These are phyloP conservation scores for Pseudogymnoascus sp. DNA, from an alignment of 2,329 filamentous ascomycete genomes.

Conservation along the genomic window DNA sequence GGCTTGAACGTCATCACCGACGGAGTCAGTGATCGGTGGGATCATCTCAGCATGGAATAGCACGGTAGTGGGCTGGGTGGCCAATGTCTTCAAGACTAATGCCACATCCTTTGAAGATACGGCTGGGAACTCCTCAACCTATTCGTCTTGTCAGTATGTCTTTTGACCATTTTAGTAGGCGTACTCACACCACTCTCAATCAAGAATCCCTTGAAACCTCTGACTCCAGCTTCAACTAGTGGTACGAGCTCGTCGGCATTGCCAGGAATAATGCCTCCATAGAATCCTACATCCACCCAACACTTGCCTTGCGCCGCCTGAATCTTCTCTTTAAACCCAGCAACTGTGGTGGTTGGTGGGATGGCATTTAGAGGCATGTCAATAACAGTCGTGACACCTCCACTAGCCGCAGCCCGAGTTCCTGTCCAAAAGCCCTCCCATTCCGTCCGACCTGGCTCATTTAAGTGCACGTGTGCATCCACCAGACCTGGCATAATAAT, in stretches of 20 bases:
- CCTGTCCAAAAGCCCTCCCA: constrained; percentile 98
- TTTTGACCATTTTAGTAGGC: background rate
- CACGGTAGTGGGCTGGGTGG: constrained; percentile 75
- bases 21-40: constrained; percentile 72
- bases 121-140: constrained; percentile 94
- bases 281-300: constrained; percentile 99
- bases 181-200: constrained; percentile 85
- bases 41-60: constrained; percentile 99
- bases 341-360: constrained; percentile 85
- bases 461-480: constrained; percentile 94
- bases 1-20: constrained; percentile 66
- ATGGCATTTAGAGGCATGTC: constrained; percentile 98
- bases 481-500: constrained; percentile 86
- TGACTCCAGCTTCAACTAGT: constrained; percentile 75
- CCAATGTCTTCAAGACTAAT: constrained; percentile 72
- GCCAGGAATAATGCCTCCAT: constrained; percentile 87
- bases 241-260: constrained; percentile 73
- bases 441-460: constrained; percentile 92
- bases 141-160: constrained; percentile 12
- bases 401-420: constrained; percentile 86
- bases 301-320: constrained; percentile 77
- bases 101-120: constrained; percentile 73
- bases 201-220: constrained; percentile 95
- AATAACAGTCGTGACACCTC: constrained; percentile 91
- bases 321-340: constrained; percentile 76